phyloP scores from a whole-genome alignment of 1,284 basidiomycete genomes.

The Cryptococcus jaspeensis region DNA sequence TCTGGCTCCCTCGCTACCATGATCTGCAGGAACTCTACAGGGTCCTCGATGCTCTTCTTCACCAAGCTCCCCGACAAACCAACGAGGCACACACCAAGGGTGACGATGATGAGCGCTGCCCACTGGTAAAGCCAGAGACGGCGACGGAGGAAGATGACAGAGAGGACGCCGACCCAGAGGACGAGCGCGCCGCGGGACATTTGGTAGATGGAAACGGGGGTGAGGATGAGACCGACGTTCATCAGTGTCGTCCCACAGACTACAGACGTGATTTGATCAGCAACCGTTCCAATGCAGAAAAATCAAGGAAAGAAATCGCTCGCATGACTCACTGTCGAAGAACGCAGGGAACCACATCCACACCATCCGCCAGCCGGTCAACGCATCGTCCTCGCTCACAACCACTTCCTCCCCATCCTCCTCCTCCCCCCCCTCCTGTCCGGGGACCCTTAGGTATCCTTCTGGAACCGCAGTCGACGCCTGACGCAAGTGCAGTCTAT shows the following conservation, averaged over 20 bases:
- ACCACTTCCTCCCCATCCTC: slow-evolving; percentile 13
- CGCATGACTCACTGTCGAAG: slow-evolving; percentile 49
- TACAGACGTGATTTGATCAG: slow-evolving; percentile 6
- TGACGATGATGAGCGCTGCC: slow-evolving; percentile 86
- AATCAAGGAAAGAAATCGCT: neutral
- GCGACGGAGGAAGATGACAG: slow-evolving; percentile 85
- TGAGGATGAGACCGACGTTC: slow-evolving; percentile 92
- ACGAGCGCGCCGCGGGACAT: slow-evolving; percentile 97
- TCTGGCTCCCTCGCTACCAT: slow-evolving; percentile 45
- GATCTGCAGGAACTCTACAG: slow-evolving; percentile 6
- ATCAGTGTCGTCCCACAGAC: slow-evolving; percentile 65
- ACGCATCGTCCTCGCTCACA: slow-evolving; percentile 7
- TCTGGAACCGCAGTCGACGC: slow-evolving; percentile 19
- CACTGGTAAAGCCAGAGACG: slow-evolving; percentile 59
- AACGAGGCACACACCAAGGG: slow-evolving; percentile 84
- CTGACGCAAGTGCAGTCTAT: slow-evolving; percentile 17
- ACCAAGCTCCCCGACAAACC: slow-evolving; percentile 86
- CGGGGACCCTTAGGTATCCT: slow-evolving; percentile 38
- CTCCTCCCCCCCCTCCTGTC: slow-evolving; percentile 24
- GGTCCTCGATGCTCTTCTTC: slow-evolving; percentile 61
- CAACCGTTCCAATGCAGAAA: neutral
- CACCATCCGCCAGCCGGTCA: slow-evolving; percentile 39
- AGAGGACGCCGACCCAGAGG: slow-evolving; percentile 90
- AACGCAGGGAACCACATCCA: slow-evolving; percentile 52
- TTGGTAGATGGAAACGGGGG: slow-evolving; percentile 95